Conservation (phyloP, 345 rosid genomes). For the Cardamine resedifolia region DNA sequence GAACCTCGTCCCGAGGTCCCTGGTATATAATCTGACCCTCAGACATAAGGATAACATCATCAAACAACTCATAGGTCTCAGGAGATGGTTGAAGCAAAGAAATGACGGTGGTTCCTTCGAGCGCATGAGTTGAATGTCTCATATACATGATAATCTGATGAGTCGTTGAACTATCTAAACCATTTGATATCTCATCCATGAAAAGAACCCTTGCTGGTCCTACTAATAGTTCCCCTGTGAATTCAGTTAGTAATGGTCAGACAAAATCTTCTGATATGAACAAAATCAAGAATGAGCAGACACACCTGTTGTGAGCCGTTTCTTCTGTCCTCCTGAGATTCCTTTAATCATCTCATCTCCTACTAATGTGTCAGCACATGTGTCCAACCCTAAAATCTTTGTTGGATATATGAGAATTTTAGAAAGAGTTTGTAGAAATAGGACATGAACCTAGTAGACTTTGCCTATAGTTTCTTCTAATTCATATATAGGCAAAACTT, state of each 20-base stretch:
- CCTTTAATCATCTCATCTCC: conserved; percentile 99
- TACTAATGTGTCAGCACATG: conserved; percentile 90
- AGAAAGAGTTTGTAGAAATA: conserved; percentile 35
- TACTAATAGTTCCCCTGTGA: conserved; percentile 84
- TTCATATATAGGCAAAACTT: not conserved
- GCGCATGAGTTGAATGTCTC: conserved; percentile 80
- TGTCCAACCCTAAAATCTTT: conserved; percentile 98
- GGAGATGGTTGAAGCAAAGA: conserved; percentile 97
- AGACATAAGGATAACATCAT: conserved; percentile 83
- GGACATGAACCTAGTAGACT: not conserved
- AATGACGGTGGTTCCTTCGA: conserved; percentile 81
- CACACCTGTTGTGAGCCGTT: conserved; percentile 92
- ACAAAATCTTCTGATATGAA: not conserved
- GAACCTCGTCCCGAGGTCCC: conserved; percentile 76
- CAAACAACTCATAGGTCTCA: conserved; percentile 87
- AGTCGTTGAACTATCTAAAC: conserved; percentile 95
- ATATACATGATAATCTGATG: conserved; percentile 87
- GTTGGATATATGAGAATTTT: conserved; percentile 57
- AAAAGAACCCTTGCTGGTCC: conserved; percentile 96
- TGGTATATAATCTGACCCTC: conserved; percentile 96
- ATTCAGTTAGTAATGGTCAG: conserved; percentile 26
- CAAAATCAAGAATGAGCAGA: conserved; percentile 2
- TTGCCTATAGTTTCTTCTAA: not conserved
- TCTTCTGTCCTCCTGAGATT: conserved; percentile 98
- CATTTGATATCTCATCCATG: conserved; percentile 99